These are phyloP conservation scores for Pachysandra terminalis DNA, from an alignment of 164 flowering plant species.

Conservation along the genomic window DNA sequence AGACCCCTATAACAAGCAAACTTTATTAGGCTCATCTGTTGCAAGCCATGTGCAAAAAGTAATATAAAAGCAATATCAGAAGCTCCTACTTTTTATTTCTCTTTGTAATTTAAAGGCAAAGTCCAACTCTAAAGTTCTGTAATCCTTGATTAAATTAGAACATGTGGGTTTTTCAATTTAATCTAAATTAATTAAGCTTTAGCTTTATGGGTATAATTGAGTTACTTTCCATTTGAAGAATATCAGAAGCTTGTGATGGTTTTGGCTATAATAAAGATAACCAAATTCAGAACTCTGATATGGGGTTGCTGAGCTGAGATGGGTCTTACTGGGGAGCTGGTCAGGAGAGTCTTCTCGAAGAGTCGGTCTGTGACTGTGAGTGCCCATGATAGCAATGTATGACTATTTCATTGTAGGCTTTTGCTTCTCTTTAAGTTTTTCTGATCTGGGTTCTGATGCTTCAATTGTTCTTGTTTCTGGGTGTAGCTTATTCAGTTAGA, in stretches of 20 bases:
- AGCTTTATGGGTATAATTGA: conserved; percentile 8
- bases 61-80: conserved; percentile 17
- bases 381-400: conserved; percentile 38
- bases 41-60: conserved; percentile 61
- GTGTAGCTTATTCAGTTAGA: not conserved
- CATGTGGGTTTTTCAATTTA: conserved; percentile 18
- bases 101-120: conserved; percentile 10
- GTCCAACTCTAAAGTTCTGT: conserved; percentile 54
- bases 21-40: conserved; percentile 34
- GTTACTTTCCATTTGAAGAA: not conserved
- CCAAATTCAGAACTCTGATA: conserved; percentile 24
- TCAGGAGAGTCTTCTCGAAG: conserved; percentile 64
- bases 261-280: conserved; percentile 18
- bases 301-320: conserved; percentile 24
- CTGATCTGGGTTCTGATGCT: not conserved
- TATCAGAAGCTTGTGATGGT: not conserved
- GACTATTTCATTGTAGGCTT: conserved; percentile 8
- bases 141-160: conserved; percentile 12
- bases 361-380: conserved; percentile 34
- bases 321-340: conserved; percentile 71
- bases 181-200: not conserved
- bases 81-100: conserved; percentile 17
- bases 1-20: conserved; percentile 54
- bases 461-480: not conserved
- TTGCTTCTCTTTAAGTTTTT: conserved; percentile 2